Base-by-base conservation (phyloP, 176 grass and related monocot species). In the Avena insularis region DNA sequence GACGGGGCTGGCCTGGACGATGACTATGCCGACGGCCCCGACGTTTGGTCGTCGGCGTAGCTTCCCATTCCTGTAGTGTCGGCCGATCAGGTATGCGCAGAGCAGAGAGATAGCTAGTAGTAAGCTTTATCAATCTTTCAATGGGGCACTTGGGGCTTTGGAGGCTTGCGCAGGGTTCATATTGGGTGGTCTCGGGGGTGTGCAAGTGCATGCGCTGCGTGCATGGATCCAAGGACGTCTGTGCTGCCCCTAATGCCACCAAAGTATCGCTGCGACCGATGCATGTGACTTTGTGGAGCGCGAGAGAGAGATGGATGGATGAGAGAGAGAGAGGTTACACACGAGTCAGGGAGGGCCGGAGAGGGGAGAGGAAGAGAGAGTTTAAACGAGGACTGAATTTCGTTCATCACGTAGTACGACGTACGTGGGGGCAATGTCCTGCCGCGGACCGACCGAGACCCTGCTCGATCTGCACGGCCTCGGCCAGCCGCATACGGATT, bases 221-320 rank as follows among this genome's bases (percentile, higher is more conserved):
- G 17, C 0, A 68, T 87, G n/a, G 67, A 17, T 81, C 54, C 67
- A 87, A 60, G 55, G 53, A 13, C 43, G 56, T 81, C 48, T 33
- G 79, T 88, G 64, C 86, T 57, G 48, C 33, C 29, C 23, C 79
- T 64, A 48, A 69, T 70, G 80, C 50, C 8, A 47, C 49, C 71
- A 83, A 82, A 83, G 13, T 3, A 40, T 21, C 60, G 6, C 86
- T 12, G 49, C 71, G 3, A 82, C 65, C 57, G 61, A 59, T 78
- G 80, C 80, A 83, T 59, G 80, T 83, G 83, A 35, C 20, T 19
- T 53, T 54, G 73, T 17, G 14, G 73, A 85, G 83, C 75, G 70
- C 49, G 68, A 55, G 38, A 64, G 57, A 51, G 71, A 73, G 70
- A 21, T 15, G 0, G 38, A 40, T 4, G 13, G 12, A 15, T 12